Percentiles rank a stretch among this genome's conserved stretches.
phyloP scores from a whole-genome alignment of 1,284 basidiomycete genomes.

The Xerocomus nothofagi region DNA sequence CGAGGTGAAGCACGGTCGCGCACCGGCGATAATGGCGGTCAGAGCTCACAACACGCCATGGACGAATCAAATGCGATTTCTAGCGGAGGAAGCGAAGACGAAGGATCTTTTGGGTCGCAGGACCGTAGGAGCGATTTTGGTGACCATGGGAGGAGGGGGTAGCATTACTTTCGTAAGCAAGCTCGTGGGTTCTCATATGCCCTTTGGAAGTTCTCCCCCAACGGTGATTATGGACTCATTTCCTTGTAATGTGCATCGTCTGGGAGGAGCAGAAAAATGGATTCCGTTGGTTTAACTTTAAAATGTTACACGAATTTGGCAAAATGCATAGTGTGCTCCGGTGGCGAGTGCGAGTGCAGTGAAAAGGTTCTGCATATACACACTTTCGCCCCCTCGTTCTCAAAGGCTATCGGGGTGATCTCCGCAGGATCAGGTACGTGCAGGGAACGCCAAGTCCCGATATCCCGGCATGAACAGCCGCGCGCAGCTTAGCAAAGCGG shows the following conservation, averaged over 20 bases:
- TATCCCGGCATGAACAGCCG: constrained; percentile 15
- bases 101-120: constrained; percentile 38
- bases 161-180: constrained; percentile 25
- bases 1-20: constrained; percentile 33
- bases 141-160: constrained; percentile 36
- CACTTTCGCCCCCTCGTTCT: constrained; percentile 4
- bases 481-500: constrained; percentile 11
- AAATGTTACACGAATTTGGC: constrained; percentile 14
- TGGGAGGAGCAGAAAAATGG: constrained; percentile 7
- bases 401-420: constrained; percentile 34
- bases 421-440: constrained; percentile 28
- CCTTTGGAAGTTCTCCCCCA: constrained; percentile 8
- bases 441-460: constrained; percentile 12
- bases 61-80: constrained; percentile 31
- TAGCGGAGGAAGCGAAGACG: constrained; percentile 38
- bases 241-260: constrained; percentile 13
- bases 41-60: constrained; percentile 31
- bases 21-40: constrained; percentile 27
- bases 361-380: constrained; percentile 4
- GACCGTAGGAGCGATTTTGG: constrained; percentile 37
- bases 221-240: constrained; percentile 23
- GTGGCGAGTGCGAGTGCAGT: background rate
- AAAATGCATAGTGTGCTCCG: constrained; percentile 8
- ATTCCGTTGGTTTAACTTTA: constrained; percentile 11
- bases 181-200: constrained; percentile 25